phyloP scores from a whole-genome alignment of 306 rosid species.

The Prunus davidiana region DNA sequence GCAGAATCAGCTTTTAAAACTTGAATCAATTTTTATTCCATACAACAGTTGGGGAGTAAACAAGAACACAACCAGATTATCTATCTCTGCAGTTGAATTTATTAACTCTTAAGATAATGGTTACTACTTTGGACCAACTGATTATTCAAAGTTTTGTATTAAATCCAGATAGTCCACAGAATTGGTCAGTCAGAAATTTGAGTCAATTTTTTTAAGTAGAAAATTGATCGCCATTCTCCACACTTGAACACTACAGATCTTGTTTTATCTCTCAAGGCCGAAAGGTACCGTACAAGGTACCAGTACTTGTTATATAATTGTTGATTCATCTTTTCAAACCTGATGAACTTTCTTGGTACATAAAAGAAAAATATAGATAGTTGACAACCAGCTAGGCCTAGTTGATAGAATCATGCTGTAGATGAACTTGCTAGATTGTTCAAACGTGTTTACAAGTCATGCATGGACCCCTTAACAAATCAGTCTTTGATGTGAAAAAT shows the following conservation, averaged over 20 bases:
- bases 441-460: too few species aligned
- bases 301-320: not conserved
- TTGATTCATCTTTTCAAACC: not conserved
- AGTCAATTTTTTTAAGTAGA: not conserved
- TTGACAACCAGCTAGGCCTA: not conserved
- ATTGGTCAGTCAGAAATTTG: not conserved
- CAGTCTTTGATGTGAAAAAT: too few species aligned
- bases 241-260: not conserved
- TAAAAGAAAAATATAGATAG: not conserved
- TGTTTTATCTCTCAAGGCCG: not conserved
- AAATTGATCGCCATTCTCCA: not conserved
- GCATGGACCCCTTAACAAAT: too few species aligned
- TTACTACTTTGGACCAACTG: not conserved
- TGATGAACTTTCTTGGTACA: not conserved
- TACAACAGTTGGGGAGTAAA: too few species aligned
- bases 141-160: not conserved
- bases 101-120: too few species aligned
- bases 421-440: too few species aligned
- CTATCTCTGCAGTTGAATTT: too few species aligned
- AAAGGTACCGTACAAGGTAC: not conserved
- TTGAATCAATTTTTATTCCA: too few species aligned
- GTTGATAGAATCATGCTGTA: too few species aligned
- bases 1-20: too few species aligned
- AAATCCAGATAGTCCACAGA: not conserved
- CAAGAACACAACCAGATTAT: too few species aligned